Base-by-base conservation (phyloP, 345 rosid genomes). In the Isatis tinctoria region DNA sequence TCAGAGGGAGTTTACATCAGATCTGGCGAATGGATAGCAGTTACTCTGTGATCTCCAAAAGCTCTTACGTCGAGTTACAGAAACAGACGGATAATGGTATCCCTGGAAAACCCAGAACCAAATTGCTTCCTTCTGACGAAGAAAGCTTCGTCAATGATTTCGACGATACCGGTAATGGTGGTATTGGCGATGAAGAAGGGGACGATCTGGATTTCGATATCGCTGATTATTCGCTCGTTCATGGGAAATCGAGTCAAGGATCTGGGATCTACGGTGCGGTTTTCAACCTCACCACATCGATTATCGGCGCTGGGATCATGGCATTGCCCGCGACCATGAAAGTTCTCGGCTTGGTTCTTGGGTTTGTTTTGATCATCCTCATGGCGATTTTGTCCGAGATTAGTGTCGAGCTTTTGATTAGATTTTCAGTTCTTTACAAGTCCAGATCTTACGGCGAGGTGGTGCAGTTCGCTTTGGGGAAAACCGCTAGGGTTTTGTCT, bases 281-380 rank as follows among this genome's bases (percentile, higher is more conserved):
- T 67, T 95, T 92, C 47, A 95, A 95, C 54, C 94, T 95, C 57
- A 80, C 99, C 52, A 95, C 99, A 3, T 62, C 99, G 0, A 80
- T 95, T 70, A 87, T 95, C 69, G 99, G 99, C 12, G 99, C 99
- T 14, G 99, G 99, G 60, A 92, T 95, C 65, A 95, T 95, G 99
- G 98, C 99, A 74, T 83, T 95, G 75, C 99, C 99, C 3, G 98
- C 99, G 18, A 85, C 96, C 9, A 87, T 95, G 96, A 92, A 95
- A 81, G 92, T 95, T 72, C 91, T 95, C 22, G 98, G 99, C 27
- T 48, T 95, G 82, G 61, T 83, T 61, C 70, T 87, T 32, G 98
- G 98, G 62, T 35, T 87, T 60, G 10, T 88, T 30, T 61, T 95
- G 79, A 92, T 95, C 11, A 10, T 95, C 35, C 14, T 95, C n/a